phyloP scores from a whole-genome alignment of 805 yeast species.

The Metschnikowia reukaufii region DNA sequence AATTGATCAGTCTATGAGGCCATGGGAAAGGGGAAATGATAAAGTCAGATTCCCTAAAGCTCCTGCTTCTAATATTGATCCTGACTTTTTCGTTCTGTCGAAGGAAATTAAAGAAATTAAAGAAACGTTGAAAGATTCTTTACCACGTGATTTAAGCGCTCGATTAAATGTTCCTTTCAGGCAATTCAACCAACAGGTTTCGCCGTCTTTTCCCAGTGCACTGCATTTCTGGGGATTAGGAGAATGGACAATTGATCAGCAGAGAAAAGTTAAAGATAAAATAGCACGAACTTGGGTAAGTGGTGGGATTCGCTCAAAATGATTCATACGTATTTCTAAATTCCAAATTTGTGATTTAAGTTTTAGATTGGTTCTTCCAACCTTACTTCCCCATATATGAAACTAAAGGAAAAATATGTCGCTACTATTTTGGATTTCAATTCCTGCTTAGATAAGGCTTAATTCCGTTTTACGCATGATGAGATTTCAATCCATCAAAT shows the following conservation, averaged over 20 bases:
- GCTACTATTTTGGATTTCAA: no score
- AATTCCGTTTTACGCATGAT: no score
- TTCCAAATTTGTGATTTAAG: no score
- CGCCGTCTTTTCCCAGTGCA: conserved; percentile 24
- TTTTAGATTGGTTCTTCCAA: no score
- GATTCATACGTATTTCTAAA: neutral
- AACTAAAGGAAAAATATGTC: no score
- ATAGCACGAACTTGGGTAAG: conserved; percentile 59
- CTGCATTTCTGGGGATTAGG: conserved; percentile 73
- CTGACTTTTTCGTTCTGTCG: conserved; percentile 1
- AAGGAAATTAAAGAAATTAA: conserved; percentile 14
- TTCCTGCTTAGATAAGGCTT: no score
- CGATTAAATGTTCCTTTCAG: conserved; percentile 23
- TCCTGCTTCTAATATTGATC: neutral
- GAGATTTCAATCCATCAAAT: no score
- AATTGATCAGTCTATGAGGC: conserved; percentile 48
- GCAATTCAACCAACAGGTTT: conserved; percentile 24
- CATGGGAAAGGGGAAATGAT: conserved; percentile 47
- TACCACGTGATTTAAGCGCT: conserved; percentile 28
- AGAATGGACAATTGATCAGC: conserved; percentile 50
- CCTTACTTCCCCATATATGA: no score
- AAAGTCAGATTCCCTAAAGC: neutral
- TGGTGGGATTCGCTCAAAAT: conserved; percentile 19
- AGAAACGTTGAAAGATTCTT: conserved; percentile 9
- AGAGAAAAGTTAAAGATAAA: conserved; percentile 49